Base-by-base conservation (phyloP, 1,284 basidiomycete species). In the Cutaneotrichosporon arboriforme region DNA sequence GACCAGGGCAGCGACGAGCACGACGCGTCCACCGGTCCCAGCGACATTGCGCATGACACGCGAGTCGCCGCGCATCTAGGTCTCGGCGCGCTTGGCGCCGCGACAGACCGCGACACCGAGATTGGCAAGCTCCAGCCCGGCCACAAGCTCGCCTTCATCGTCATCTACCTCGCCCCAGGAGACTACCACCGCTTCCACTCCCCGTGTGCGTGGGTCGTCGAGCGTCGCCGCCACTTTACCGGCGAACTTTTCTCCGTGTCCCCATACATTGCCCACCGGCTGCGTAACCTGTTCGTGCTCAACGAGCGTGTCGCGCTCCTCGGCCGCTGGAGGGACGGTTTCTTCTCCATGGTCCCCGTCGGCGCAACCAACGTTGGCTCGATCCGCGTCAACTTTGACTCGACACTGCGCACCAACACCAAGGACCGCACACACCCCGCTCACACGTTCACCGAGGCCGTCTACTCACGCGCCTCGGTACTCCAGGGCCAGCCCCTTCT, bases 111-210 rank as follows among this genome's bases (percentile, higher is more conserved):
- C 20, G 53, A 58, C 15, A 79, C 79, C 8, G 84, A 87, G 31
- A 57, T 53, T 65, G 43, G 61, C 66, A 26, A 46, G 49, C 26
- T 56, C 71, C 81, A 62, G 47, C 63, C 37, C 80, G 83, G 86
- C 13, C 86, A 94, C 70, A 82, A 84, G 45, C 82, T 97, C 36
- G 94, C 84, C 78, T 98, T 97, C 75, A 79, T 87, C 42, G 94
- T 98, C 65, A 86, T 98, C 62, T 99, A 99, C 77, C 86, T 99
- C 51, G 94, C 94, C 1, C 94, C 94, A 0, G 96, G 96, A 1
- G 96, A 99, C 75, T 98, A 98, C 73, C 94, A 98, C 70, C 84
- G 92, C 36, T 99, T 97, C 82, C 94, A 99, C 77, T 88, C 85
- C 58, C 93, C 96, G 0, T 85, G 90, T 2, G 86, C 88, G 4